Evolutionary conservation across 768 basidiomycete species (phyloP).

Genomic region (Xerocomellus dryophilus): DNA sequence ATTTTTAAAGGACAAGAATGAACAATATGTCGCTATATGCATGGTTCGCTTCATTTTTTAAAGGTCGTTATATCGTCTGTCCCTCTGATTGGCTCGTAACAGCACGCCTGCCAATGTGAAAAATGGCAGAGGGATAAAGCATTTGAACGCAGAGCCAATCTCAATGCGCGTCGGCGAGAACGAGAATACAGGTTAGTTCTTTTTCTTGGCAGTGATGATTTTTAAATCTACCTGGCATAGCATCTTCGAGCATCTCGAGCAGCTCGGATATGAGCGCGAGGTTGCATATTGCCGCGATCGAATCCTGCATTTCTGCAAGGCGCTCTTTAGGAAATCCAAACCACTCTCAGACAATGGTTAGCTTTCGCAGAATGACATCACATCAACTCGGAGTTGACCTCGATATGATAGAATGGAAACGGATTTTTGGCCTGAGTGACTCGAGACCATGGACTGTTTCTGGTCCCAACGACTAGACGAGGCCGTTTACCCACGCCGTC

Average conservation of each 20-base stretch:
- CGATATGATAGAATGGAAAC: not conserved
- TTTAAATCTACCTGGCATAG: not conserved
- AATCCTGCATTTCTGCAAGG: not conserved
- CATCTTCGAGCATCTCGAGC: not conserved
- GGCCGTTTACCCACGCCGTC: not conserved
- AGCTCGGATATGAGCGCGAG: not conserved
- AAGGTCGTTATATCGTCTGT: too few species aligned
- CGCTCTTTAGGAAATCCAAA: not conserved
- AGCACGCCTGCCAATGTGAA: not conserved
- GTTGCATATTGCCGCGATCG: not conserved
- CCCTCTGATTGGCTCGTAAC: not conserved
- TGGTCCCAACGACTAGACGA: not conserved
- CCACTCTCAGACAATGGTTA: not conserved
- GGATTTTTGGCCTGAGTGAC: not conserved
- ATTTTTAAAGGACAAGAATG: not conserved
- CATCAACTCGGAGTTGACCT: not conserved
- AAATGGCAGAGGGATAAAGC: not conserved
- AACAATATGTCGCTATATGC: not conserved
- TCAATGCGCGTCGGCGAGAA: not conserved
- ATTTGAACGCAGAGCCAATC: not conserved
- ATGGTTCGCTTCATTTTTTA: not conserved
- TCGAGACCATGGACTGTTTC: not conserved
- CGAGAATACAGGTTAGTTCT: not conserved
- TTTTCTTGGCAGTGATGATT: not conserved
- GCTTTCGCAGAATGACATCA: not conserved